Conservation (phyloP, 202 grass and related monocot species). For the Panicum virgatum region DNA sequence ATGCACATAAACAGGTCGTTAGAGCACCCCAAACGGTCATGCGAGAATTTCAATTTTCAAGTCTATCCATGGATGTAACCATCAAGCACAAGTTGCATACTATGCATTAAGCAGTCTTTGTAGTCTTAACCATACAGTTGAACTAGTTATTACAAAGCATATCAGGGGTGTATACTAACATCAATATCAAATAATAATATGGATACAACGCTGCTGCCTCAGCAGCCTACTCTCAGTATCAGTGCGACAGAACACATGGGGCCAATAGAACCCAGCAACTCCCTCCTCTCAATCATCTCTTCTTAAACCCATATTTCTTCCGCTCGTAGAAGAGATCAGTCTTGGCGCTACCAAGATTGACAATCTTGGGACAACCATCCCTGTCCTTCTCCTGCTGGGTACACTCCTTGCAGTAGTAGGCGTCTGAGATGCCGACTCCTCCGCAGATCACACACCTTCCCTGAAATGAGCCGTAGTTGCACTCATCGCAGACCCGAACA, state of each 20-base stretch:
- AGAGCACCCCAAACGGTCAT: not conserved
- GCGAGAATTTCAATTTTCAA: constrained; percentile 13
- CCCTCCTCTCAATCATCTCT: constrained; percentile 27
- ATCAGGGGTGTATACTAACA: not conserved
- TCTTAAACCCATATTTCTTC: constrained; percentile 92
- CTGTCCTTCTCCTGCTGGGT: constrained; percentile 86
- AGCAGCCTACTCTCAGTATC: not conserved
- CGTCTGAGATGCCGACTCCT: constrained; percentile 81
- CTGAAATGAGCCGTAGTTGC: constrained; percentile 87
- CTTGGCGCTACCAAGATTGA: constrained; percentile 84
- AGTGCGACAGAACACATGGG: not conserved
- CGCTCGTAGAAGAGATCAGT: constrained; percentile 85
- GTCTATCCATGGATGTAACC: not conserved
- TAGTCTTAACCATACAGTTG: not conserved
- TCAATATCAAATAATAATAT: not conserved
- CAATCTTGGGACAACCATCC: constrained; percentile 83
- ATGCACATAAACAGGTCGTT: not conserved
- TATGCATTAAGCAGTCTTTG: not conserved
- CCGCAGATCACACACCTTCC: constrained; percentile 81
- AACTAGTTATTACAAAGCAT: constrained; percentile 20
- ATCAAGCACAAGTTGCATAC: constrained; percentile 3
- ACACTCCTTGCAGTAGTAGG: constrained; percentile 89
- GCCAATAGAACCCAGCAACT: not conserved
- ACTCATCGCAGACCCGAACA: constrained; percentile 78
- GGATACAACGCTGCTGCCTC: not conserved